Percentiles rank a stretch among this genome's conserved stretches.
Conservation (phyloP, 2,329 filamentous ascomycete genomes). For the Biscogniauxia sp. region DNA sequence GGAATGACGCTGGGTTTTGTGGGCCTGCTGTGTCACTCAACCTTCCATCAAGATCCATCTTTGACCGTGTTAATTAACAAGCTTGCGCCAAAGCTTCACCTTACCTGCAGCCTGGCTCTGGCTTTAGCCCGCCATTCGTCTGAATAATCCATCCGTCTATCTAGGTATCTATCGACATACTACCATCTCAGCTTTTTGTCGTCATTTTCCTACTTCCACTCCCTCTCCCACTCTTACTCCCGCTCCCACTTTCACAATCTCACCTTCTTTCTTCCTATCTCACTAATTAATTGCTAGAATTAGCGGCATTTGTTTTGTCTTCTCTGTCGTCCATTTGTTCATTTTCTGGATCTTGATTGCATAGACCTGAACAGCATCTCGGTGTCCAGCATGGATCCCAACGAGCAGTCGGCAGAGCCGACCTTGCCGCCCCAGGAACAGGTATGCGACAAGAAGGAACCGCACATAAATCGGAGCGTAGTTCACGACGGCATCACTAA, state of each 20-base stretch:
- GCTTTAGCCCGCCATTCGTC: not conserved
- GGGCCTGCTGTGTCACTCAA: not conserved
- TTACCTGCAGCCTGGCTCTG: not conserved
- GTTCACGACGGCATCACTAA: not conserved
- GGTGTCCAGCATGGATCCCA: conserved; percentile 28
- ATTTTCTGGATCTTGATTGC: conserved; percentile 1
- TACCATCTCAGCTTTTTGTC: not conserved
- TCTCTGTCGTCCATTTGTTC: not conserved
- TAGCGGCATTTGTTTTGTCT: not conserved
- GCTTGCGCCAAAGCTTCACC: not conserved
- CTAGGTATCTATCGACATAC: too few species aligned
- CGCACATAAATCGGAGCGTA: not conserved
- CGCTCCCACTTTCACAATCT: conserved; percentile 4
- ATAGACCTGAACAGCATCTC: conserved; percentile 1
- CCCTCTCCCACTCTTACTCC: too few species aligned
- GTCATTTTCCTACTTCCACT: not conserved
- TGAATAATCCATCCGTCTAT: not conserved
- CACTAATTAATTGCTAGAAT: not conserved
- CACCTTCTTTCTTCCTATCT: not conserved
- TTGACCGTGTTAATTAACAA: conserved; percentile 8
- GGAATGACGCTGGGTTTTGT: not conserved
- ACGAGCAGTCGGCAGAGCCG: conserved; percentile 28
- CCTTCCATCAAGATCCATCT: conserved; percentile 20
- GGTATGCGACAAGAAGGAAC: conserved; percentile 20
- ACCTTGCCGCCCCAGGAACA: conserved; percentile 35